Conservation (phyloP, 306 rosid genomes). For the Crotalaria pallida region DNA sequence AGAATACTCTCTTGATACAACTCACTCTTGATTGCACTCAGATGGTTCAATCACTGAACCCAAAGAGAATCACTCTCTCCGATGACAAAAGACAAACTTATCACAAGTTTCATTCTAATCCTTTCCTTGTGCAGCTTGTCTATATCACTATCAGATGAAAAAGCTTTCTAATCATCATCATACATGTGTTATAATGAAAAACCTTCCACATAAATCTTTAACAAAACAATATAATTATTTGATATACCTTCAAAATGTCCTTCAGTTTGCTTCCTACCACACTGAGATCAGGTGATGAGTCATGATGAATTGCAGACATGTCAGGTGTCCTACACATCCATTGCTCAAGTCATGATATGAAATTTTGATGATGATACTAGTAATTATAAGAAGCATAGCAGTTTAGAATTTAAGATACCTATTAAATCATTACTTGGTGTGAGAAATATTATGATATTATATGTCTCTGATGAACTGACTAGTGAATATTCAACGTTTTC, state of each 20-base stretch:
- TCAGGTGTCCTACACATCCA: conserved; percentile 74
- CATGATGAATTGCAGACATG: conserved; percentile 86
- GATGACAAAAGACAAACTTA: no score
- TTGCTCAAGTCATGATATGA: conserved; percentile 1
- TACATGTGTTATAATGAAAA: neutral
- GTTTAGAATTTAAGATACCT: neutral
- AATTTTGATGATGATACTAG: neutral
- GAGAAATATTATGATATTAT: neutral
- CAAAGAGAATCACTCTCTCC: no score
- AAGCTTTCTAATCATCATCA: neutral
- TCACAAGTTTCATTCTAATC: no score
- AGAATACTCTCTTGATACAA: no score
- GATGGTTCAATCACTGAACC: no score
- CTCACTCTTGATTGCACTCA: no score
- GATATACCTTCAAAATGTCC: conserved; percentile 59
- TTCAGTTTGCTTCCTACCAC: conserved; percentile 60
- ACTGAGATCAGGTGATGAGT: conserved; percentile 69
- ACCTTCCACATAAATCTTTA: neutral
- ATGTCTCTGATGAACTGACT: neutral
- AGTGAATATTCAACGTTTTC: neutral
- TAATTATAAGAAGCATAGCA: neutral
- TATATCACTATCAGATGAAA: neutral
- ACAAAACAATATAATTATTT: neutral
- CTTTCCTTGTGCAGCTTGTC: no score
- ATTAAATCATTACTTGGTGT: neutral